Conservation (phyloP, 768 basidiomycete species). For the Leccinum arenicola region DNA sequence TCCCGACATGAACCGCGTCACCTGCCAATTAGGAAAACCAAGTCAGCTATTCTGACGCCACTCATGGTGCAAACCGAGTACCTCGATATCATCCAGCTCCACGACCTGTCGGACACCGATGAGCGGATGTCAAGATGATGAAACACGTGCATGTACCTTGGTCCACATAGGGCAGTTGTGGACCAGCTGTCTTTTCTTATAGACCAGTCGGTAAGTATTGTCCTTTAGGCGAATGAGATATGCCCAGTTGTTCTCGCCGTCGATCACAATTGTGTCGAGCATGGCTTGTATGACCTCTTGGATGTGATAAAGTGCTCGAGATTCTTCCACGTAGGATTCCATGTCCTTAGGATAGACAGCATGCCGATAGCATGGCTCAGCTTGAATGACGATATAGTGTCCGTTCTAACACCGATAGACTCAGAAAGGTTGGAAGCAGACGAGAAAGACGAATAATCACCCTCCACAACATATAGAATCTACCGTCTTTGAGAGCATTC, state of each 20-base stretch:
- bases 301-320: conserved; percentile 21
- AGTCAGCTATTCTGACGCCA: background rate
- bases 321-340: conserved; percentile 14
- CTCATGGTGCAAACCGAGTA: background rate
- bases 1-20: conserved; percentile 24
- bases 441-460: conserved; percentile 5
- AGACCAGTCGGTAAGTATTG: conserved; percentile 25
- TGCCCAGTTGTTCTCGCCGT: conserved; percentile 34
- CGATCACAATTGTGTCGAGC: conserved; percentile 30
- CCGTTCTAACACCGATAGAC: conserved; percentile 20
- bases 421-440: conserved; percentile 7
- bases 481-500: conserved; percentile 10
- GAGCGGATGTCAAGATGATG: background rate
- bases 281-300: conserved; percentile 34
- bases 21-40: conserved; percentile 5
- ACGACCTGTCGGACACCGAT: conserved; percentile 22
- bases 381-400: conserved; percentile 28
- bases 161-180: conserved; percentile 28
- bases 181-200: conserved; percentile 22
- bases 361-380: conserved; percentile 28
- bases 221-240: conserved; percentile 31
- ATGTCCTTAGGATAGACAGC: background rate
- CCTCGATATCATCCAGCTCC: conserved; percentile 32
- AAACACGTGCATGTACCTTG: conserved; percentile 17
- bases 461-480: conserved; percentile 29